Evolutionary conservation across 306 rosid species (phyloP).

Genomic region (Lablab purpureus): DNA sequence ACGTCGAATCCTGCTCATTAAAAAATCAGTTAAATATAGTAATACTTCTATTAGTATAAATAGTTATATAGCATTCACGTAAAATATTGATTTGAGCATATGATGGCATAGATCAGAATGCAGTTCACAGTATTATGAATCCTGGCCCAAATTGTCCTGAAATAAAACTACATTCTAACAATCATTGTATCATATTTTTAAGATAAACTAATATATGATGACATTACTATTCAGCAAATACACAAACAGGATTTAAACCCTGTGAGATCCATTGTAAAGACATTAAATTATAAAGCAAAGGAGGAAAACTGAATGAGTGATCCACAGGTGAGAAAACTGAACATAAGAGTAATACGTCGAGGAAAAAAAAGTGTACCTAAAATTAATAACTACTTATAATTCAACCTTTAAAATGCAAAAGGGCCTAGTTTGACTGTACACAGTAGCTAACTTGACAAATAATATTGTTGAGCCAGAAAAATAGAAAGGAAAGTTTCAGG

Average conservation of each 20-base stretch:
- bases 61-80: conserved; percentile 24
- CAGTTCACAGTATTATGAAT: not conserved
- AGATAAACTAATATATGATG: conserved; percentile 11
- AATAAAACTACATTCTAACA: conserved; percentile 1
- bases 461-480: not conserved
- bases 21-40: conserved; percentile 39
- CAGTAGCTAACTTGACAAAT: conserved; percentile 21
- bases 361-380: conserved; percentile 1
- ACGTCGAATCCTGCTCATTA: conserved; percentile 90
- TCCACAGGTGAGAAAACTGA: conserved; percentile 11
- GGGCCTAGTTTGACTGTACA: not conserved
- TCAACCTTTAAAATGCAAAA: conserved; percentile 28
- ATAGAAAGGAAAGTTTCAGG: conserved; percentile 9
- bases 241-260: not conserved
- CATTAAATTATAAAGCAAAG: not conserved
- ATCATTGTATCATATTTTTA: not conserved
- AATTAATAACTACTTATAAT: conserved; percentile 20
- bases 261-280: conserved; percentile 5
- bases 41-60: conserved; percentile 24
- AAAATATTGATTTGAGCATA: conserved; percentile 9
- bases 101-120: conserved; percentile 4
- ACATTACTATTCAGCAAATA: not conserved
- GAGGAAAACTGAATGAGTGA: not conserved
- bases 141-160: not conserved
- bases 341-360: not conserved